Evolutionary conservation across 1,284 basidiomycete genomes (phyloP), one percentile per base, ranked within the genome.

Genomic region (Wolfiporia cocos): DNA sequence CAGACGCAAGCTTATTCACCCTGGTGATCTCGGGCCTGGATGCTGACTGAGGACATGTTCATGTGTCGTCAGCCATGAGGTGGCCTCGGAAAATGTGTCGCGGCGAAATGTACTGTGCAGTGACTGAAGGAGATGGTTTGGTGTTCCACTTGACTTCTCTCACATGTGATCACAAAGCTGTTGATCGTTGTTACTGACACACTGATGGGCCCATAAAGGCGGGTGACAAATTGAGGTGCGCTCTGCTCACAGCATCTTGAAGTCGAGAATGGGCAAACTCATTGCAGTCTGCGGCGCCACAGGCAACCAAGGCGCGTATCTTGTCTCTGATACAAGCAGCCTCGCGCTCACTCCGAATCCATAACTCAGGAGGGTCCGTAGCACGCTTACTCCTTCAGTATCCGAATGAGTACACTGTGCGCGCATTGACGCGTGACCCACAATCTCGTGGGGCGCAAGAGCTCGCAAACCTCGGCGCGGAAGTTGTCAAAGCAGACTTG

Each of bases 281-380:
- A 49, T 55, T 30, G 54, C 54, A 9, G 47, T 55, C 11, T 50
- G 44, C 30, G 54, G 51, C 5, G 54, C 54, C 3, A 55, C 54
- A 1, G 54, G 54, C 4, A 55, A 55, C 30, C 54, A 53, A 43
- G 51, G 53, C 47, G 12, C 22, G 39, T 23, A 2, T 10, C 30
- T 11, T 14, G 14, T 1, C 19, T 1, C 18, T 35, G 15, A 24
- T n/a, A 11, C 17, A n/a, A 20, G 3, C 18, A n/a, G 4, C 14
- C n/a, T 15, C 17, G 1, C n/a, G 14, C 24, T 15, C 14, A 19
- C n/a, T 6, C 31, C 9, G 15, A n/a, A 14, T 7, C 9, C 9
- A 10, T 18, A 9, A 11, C 21, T 2, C 36, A 53, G 54, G 54
- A 6, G 51, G 51, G 5, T 50, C 54, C 19, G 50, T 55, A 0